Base-by-base conservation (phyloP, 2,329 filamentous ascomycete species). In the Trichoderma sp. region DNA sequence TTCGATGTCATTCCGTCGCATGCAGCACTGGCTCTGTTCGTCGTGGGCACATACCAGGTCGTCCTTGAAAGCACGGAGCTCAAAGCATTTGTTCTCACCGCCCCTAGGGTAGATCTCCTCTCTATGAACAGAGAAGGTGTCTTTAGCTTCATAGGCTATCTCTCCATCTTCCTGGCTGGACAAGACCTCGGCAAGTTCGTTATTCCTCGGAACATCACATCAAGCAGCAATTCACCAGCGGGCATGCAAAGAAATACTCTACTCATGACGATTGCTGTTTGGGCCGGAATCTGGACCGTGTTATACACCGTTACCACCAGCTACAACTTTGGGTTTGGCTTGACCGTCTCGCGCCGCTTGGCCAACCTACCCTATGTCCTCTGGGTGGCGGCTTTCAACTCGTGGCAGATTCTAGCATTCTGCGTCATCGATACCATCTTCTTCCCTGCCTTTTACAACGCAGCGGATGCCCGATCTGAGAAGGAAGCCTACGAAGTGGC, bases 51-150 rank as follows among this genome's bases (percentile, higher is more conserved):
- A 27, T 97, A 98, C 80, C 91, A 98, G 79, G 77, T 91, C 8
- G 82, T 88, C 1, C 86, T 98, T 10, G 91, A 95, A 76, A 89
- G 84, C 68, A 96, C 93, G 0, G 81, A 83, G n/a, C 85, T 98
- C 35, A 94, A 96, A 76, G 86, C 87, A 10, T 98, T 90, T 77
- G 91, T 98, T 71, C 85, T 99, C 27, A 88, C 92, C 8, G 94
- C 93, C 0, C 92, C 93, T 6, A 89, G 96, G 5, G 89, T 86
- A 0, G 88, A 94, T 75, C 83, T 97, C 16, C 79, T 99, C 6
- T 95, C 93, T 2, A 92, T 94, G 84, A 99, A 99, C 77, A 88
- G 95, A 31, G 96, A 99, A 79, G 96, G 96, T 0, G 86, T 99
- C n/a, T 97, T 95, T 79, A 97, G 94, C 66, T 97, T 98, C 79